These are phyloP conservation scores for Aureobasidium sp. DNA, from an alignment of 2,329 filamentous ascomycete species.

Conservation along the genomic window DNA sequence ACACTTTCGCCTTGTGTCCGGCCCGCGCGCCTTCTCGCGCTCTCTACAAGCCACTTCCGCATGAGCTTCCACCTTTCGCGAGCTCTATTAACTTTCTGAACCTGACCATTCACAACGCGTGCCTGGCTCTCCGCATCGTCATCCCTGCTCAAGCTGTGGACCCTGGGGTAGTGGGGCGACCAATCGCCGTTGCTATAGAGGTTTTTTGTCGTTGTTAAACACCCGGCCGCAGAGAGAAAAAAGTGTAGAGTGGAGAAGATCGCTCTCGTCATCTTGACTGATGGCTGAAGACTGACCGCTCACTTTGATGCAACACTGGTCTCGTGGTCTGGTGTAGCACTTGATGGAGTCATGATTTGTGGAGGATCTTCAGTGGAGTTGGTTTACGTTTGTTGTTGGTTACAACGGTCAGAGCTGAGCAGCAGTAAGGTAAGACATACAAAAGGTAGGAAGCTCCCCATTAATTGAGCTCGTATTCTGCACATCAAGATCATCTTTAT, in stretches of 20 bases:
- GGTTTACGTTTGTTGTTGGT: not conserved
- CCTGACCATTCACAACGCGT: slow-evolving; percentile 9
- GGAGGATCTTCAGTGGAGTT: not conserved
- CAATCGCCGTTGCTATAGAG: not conserved
- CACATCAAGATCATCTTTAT: slow-evolving; percentile 6
- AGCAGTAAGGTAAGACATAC: not conserved
- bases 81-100: not conserved
- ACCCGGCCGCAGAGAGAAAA: not conserved
- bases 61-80: not conserved
- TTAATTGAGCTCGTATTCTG: not conserved
- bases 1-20: slow-evolving; percentile 1
- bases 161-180: slow-evolving; percentile 3
- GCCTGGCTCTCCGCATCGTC: slow-evolving; percentile 11
- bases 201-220: not conserved
- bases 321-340: slow-evolving; percentile 6
- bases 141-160: slow-evolving; percentile 9
- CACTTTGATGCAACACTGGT: slow-evolving; percentile 4
- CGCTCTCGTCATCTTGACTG: slow-evolving; percentile 9
- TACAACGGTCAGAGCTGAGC: not conserved
- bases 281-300: not conserved
- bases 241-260: not conserved
- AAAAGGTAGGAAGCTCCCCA: not conserved
- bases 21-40: not conserved
- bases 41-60: slow-evolving; percentile 8
- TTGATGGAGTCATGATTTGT: not conserved